These are phyloP conservation scores for Pachyrhizus erosus DNA, from an alignment of 306 rosid genomes.

Conservation along the genomic window DNA sequence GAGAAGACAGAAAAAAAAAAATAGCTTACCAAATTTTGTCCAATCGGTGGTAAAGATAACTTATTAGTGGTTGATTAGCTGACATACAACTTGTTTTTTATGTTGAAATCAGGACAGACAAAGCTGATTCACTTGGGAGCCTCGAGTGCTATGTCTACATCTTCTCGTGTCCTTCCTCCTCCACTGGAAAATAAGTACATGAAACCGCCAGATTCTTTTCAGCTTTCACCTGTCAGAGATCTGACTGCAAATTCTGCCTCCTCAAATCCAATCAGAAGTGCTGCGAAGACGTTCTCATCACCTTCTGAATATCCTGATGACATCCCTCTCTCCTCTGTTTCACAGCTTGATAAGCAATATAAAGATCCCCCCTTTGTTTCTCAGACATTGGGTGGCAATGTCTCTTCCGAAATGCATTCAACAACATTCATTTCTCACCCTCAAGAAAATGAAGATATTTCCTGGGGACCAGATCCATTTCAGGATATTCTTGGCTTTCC, in stretches of 20 bases:
- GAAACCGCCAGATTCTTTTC: conserved; percentile 61
- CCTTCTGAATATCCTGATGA: conserved; percentile 49
- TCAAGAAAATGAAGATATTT: conserved; percentile 52
- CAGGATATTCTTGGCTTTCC: conserved; percentile 64
- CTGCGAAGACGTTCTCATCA: conserved; percentile 53
- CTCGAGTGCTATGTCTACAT: conserved; percentile 56
- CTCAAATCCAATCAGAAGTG: conserved; percentile 50
- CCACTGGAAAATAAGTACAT: conserved; percentile 51
- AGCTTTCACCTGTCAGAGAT: conserved; percentile 53
- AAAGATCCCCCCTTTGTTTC: conserved; percentile 57
- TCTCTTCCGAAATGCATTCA: conserved; percentile 53
- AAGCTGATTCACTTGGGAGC: conserved; percentile 43
- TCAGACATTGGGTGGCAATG: conserved; percentile 50
- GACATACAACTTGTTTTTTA: conserved; percentile 36
- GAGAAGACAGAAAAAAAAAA: not conserved
- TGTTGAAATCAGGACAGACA: conserved; percentile 40
- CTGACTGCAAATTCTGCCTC: conserved; percentile 48
- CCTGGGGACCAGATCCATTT: conserved; percentile 75
- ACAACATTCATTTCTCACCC: conserved; percentile 48
- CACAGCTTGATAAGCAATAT: conserved; percentile 53
- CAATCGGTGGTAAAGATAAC: conserved; percentile 33
- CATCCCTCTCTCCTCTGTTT: conserved; percentile 43
- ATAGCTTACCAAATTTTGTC: not conserved
- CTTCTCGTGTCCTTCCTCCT: conserved; percentile 58
- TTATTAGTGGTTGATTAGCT: conserved; percentile 38